Evolutionary conservation across 768 basidiomycete genomes (phyloP).

Genomic region (Hebeloma cylindrosporum): DNA sequence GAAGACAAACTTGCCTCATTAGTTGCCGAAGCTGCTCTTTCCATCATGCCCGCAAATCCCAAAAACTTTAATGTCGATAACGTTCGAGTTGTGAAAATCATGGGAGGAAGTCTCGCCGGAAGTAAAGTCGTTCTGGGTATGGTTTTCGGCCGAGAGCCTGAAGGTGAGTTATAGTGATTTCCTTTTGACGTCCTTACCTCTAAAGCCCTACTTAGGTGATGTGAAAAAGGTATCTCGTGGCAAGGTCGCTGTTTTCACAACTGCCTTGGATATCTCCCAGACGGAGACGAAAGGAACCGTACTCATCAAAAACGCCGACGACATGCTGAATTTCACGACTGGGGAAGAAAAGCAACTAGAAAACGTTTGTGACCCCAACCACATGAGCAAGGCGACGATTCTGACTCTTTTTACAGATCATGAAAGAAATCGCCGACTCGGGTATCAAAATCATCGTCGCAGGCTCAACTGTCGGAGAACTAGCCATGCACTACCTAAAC

Average conservation of each 20-base stretch:
- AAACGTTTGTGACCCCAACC: slow-evolving; percentile 36
- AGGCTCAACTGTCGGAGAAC: slow-evolving; percentile 90
- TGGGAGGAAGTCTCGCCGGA: slow-evolving; percentile 85
- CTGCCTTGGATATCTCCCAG: slow-evolving; percentile 88
- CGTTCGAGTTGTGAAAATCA: slow-evolving; percentile 97
- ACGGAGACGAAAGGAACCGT: slow-evolving; percentile 99
- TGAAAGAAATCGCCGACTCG: slow-evolving; percentile 95
- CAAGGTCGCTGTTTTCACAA: slow-evolving; percentile 96
- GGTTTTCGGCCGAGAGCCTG: slow-evolving; percentile 97
- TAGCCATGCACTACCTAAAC: slow-evolving; percentile 96
- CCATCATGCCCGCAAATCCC: slow-evolving; percentile 86
- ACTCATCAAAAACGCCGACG: slow-evolving; percentile 89
- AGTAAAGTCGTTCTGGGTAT: slow-evolving; percentile 94
- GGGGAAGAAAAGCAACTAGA: slow-evolving; percentile 98
- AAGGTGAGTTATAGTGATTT: slow-evolving; percentile 54
- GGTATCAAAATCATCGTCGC: slow-evolving; percentile 94
- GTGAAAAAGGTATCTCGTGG: slow-evolving; percentile 81
- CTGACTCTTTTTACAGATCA: slow-evolving; percentile 65
- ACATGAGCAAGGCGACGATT: background rate
- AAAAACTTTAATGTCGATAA: slow-evolving; percentile 98
- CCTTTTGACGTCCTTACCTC: background rate
- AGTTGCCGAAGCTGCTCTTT: slow-evolving; percentile 90
- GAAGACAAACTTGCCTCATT: slow-evolving; percentile 81
- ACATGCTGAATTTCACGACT: slow-evolving; percentile 94
- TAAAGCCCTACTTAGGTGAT: slow-evolving; percentile 49